Base-by-base conservation (phyloP, 208 protist species). In the Leishmania lainsoni region DNA sequence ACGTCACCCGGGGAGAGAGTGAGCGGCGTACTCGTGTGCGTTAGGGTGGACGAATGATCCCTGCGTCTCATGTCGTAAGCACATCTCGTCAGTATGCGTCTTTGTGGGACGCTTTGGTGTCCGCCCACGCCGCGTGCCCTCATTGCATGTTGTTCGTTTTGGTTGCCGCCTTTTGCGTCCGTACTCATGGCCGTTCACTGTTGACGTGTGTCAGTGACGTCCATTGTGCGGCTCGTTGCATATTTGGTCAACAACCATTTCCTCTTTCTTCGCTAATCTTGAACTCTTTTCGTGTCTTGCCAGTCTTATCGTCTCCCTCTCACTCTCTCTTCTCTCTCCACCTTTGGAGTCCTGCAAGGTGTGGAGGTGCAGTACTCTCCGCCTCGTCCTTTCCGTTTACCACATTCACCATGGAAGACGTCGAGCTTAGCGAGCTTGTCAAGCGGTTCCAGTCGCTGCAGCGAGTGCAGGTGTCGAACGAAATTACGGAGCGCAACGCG, bases 401-500 rank as follows among this genome's bases (percentile, higher is more conserved):
- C 3, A 10, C 20, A 73, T 16, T 10, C 35, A 69, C 68, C 26
- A 90, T 90, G 81, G 79, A 86, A 20, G 89, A 92, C 66, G 83
- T 75, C 14, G 91, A 96, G 63, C 83, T 96, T 12, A 85, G 84
- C 42, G 89, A 91, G 79, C 85, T 96, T 12, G 87, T 96, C 54
- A 82, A 85, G 79, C 85, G 84, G 63, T 96, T 96, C 76, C 93
- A 94, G 70, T 83, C 87, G 16, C 87, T 96, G 42, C 93, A 96
- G 61, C 80, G 78, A 56, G 87, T 92, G 63, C 85, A 93, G 56
- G 81, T 94, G 61, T 83, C 89, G 35, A 90, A 87, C 77, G 87
- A 92, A 61, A 96, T 96, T 66, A 90, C 86, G 1, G 93, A 96
- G 86, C 91, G 93, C 59, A 96, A 96, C 73, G 91, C 91, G 22